These are phyloP conservation scores for Talaromyces adpressus DNA, from an alignment of 495 filamentous ascomycete genomes.

Conservation along the genomic window DNA sequence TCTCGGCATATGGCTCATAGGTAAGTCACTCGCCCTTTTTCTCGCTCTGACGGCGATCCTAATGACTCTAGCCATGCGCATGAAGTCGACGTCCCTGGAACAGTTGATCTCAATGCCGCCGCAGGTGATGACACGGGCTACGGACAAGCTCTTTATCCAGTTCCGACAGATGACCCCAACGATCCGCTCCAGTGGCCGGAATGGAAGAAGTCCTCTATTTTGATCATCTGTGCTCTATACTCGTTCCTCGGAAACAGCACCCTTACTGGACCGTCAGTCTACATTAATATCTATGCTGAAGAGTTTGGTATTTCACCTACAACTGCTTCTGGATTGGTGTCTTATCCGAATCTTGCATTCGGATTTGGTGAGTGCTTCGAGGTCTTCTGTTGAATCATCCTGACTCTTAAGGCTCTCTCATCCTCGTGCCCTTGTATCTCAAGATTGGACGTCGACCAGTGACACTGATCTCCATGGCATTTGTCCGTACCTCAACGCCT, in stretches of 20 bases:
- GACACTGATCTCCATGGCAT: slow-evolving; percentile 41
- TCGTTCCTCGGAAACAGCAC: slow-evolving; percentile 56
- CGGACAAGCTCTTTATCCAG: slow-evolving; percentile 56
- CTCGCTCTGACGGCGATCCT: background rate
- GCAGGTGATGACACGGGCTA: slow-evolving; percentile 57
- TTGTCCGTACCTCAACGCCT: slow-evolving; percentile 22
- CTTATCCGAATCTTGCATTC: slow-evolving; percentile 57
- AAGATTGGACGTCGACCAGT: slow-evolving; percentile 52
- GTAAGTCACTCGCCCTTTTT: background rate
- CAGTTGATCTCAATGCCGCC: slow-evolving; percentile 44
- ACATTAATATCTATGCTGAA: slow-evolving; percentile 49
- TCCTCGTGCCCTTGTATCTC: slow-evolving; percentile 53
- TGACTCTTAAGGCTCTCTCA: slow-evolving; percentile 34
- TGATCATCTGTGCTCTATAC: slow-evolving; percentile 51
- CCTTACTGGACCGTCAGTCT: slow-evolving; percentile 51
- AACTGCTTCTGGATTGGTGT: slow-evolving; percentile 48
- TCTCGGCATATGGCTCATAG: background rate
- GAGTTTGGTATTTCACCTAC: slow-evolving; percentile 45
- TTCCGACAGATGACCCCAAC: slow-evolving; percentile 57
- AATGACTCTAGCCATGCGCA: slow-evolving; percentile 42
- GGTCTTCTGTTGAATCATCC: background rate
- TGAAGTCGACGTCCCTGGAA: slow-evolving; percentile 51
- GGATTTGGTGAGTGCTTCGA: slow-evolving; percentile 41
- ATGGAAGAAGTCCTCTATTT: slow-evolving; percentile 53
- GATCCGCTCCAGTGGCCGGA: slow-evolving; percentile 58